Evolutionary conservation across 306 rosid species (phyloP), one percentile per base, ranked within the genome.

Genomic region (Astragalus glycyphyllos): DNA sequence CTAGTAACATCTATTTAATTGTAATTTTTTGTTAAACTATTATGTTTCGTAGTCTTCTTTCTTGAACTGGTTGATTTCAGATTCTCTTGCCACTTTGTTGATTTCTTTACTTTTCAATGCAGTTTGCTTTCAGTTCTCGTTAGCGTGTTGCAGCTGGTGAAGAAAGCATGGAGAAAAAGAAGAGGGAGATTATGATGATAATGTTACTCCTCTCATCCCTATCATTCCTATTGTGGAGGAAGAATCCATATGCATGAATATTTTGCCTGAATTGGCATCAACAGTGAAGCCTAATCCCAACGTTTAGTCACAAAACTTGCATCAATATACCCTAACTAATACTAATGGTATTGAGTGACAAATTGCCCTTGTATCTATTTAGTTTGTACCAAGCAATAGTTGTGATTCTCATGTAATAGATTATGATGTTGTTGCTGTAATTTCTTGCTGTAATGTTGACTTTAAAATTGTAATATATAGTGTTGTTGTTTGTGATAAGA

Each of bases 131-230:
- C 81, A 75, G 66, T 72, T 7, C 29, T 46, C 17, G 46, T 38
- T 92, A 96, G 96, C 56, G 0, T 6, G 83, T 92, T 14, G 90
- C n/a, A n/a, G n/a, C 86, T 4, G 98, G 97, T 9, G 91, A 90
- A 75, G 87, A 86, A 74, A 90, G 98, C 70, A 71, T 26, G 59
- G 98, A 90, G 69, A 78, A 38, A 35, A 65, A n/a, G 84, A 80
- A 61, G 77, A 65, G 29, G 29, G 92, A 74, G 51, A 44, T 13
- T 80, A 77, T 55, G 84, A 90, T 37, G 88, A 88, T 74, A 61
- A 55, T 60, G 67, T 10, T 69, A 86, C 92, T 60, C 91, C 96
- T 56, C n/a, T 61, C 13, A 63, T 86, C 70, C 84, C 96, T 20
- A 2, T 85, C 20, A 85, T 67, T 79, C 96, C 96, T 12, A 82